phyloP scores from a whole-genome alignment of 768 basidiomycete species.

The Fistulinella prunicolor region DNA sequence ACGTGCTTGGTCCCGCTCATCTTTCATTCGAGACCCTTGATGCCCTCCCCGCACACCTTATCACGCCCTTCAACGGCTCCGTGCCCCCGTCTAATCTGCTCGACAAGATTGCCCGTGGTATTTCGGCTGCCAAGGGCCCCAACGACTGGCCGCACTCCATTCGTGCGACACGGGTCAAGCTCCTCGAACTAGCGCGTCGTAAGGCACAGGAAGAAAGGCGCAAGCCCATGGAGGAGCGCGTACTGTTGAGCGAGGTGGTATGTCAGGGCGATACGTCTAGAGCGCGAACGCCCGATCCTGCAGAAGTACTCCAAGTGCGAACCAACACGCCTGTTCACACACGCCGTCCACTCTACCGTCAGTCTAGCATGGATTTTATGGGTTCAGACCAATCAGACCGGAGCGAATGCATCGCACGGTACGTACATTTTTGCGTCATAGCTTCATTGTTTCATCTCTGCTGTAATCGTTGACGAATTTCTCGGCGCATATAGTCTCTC shows the following conservation, averaged over 20 bases:
- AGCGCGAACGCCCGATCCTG: constrained; percentile 25
- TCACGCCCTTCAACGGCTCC: constrained; percentile 82
- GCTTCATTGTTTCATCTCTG: constrained; percentile 2
- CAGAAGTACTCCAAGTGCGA: constrained; percentile 44
- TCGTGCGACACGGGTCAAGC: constrained; percentile 77
- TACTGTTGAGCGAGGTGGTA: constrained; percentile 7
- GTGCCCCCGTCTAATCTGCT: constrained; percentile 84
- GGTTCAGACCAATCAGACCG: constrained; percentile 41
- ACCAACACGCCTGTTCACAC: constrained; percentile 47
- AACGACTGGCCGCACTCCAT: constrained; percentile 81
- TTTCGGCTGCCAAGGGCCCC: constrained; percentile 70
- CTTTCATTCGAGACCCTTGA: constrained; percentile 58
- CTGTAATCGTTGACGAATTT: constrained; percentile 8
- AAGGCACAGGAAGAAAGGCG: constrained; percentile 55
- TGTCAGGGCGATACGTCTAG: constrained; percentile 12
- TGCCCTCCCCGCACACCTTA: constrained; percentile 76
- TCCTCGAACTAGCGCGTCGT: constrained; percentile 71
- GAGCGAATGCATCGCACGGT: constrained; percentile 62
- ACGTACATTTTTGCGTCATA: constrained; percentile 26
- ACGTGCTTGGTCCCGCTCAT: constrained; percentile 5
- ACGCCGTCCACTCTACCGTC: constrained; percentile 64
- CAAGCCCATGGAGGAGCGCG: constrained; percentile 47
- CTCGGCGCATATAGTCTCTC: constrained; percentile 49
- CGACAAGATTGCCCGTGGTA: constrained; percentile 80
- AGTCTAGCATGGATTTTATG: constrained; percentile 89